Conservation (phyloP, 1,139 yeast species). For the Debaryomycetaceae sp. region DNA sequence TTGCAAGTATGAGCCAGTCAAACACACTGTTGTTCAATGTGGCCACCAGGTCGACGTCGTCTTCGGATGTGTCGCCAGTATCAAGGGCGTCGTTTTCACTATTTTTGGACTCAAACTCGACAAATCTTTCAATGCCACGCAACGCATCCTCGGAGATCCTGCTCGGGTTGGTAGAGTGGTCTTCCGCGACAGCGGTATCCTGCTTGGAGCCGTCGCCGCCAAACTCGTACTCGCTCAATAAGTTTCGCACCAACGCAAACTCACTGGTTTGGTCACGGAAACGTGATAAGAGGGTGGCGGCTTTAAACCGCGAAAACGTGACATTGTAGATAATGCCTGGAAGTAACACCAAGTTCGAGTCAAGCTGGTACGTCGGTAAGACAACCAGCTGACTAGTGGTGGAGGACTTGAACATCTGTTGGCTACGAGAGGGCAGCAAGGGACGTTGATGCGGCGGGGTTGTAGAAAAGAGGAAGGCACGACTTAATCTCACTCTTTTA, state of each 20-base stretch:
- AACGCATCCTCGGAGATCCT: constrained; percentile 32
- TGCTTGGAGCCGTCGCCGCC: constrained; percentile 13
- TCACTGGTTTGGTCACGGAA: constrained; percentile 24
- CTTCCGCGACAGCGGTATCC: constrained; percentile 3
- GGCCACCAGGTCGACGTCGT: constrained; percentile 3
- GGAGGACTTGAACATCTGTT: constrained; percentile 1
- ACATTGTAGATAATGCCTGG: constrained; percentile 63
- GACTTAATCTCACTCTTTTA: too few species aligned
- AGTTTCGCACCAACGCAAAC: constrained; percentile 20
- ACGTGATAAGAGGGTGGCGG: constrained; percentile 42
- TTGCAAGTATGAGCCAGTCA: constrained; percentile 39
- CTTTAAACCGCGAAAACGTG: constrained; percentile 45
- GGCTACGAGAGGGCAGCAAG: too few species aligned
- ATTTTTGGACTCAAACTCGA: constrained; percentile 18
- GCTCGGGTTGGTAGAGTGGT: constrained; percentile 18
- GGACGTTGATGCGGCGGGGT: too few species aligned
- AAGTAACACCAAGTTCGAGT: constrained; percentile 46
- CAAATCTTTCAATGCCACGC: constrained; percentile 31
- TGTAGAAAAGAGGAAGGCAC: too few species aligned
- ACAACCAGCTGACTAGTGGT: constrained; percentile 16
- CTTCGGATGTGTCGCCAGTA: not conserved
- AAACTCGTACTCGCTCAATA: constrained; percentile 33
- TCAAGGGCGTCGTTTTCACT: constrained; percentile 7
- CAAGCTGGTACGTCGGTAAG: constrained; percentile 40
- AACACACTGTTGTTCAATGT: constrained; percentile 16